Percentiles rank a stretch among this genome's conserved stretches.
These are phyloP conservation scores for Medicago arabica DNA, from an alignment of 306 rosid species.

Conservation along the genomic window DNA sequence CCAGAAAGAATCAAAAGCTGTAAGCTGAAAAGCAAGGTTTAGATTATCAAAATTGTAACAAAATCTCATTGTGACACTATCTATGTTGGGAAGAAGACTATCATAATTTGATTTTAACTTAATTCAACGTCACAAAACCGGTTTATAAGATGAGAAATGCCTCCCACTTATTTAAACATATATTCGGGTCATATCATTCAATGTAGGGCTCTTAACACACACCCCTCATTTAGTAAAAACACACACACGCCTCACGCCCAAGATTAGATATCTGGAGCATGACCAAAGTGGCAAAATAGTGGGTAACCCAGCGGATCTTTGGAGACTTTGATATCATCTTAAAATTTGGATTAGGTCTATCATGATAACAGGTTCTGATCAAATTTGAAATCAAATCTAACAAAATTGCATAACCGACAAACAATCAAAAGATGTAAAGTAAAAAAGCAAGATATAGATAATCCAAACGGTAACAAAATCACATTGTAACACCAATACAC, in stretches of 20 bases:
- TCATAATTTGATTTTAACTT: neutral
- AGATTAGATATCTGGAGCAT: too few relatives aligned
- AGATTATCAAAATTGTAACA: constrained; percentile 16
- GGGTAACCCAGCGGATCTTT: too few relatives aligned
- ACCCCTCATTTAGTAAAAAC: neutral
- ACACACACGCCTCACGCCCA: neutral
- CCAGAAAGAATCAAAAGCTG: constrained; percentile 16
- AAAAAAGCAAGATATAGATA: constrained; percentile 18
- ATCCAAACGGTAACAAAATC: constrained; percentile 15
- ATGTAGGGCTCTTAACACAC: neutral
- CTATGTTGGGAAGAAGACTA: neutral
- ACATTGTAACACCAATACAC: constrained; percentile 14
- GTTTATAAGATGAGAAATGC: neutral
- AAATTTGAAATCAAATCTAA: neutral
- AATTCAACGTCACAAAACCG: neutral
- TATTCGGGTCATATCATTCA: neutral
- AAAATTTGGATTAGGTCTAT: too few relatives aligned
- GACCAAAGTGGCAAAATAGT: too few relatives aligned
- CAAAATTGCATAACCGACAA: constrained; percentile 26
- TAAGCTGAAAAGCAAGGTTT: constrained; percentile 6
- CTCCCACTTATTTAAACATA: neutral
- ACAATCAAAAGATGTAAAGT: constrained; percentile 6
- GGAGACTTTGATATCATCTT: too few relatives aligned
- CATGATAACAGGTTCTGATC: constrained; percentile 13
- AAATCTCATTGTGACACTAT: constrained; percentile 18